A percentile compares a stretch with the other conserved stretches of the same genome.
Conservation (phyloP, 2,329 filamentous ascomycete genomes). For the Xylariaceae sp. region DNA sequence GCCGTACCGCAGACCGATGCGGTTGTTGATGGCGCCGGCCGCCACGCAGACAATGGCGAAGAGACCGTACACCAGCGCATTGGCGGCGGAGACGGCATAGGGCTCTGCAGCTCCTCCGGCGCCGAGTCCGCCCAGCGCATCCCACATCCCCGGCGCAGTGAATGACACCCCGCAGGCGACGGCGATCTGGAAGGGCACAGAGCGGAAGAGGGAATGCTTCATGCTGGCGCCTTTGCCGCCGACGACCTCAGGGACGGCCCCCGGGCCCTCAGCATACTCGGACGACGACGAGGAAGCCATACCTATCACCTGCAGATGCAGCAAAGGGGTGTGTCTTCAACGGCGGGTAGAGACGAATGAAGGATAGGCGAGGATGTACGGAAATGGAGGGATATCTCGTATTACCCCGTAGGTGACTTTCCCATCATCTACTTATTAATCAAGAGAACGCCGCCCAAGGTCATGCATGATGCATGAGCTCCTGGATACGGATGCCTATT, state of each 20-base stretch:
- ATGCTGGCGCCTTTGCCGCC: constrained; percentile 2
- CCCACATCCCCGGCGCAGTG: constrained; percentile 38
- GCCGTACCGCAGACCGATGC: constrained; percentile 33
- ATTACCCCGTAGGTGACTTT: no score
- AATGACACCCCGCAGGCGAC: constrained; percentile 36
- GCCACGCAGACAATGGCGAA: constrained; percentile 40
- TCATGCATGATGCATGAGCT: no score
- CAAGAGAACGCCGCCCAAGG: no score
- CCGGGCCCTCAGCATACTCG: constrained; percentile 5
- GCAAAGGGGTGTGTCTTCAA: no score
- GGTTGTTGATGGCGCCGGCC: constrained; percentile 33
- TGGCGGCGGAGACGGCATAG: constrained; percentile 39
- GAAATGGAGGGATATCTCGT: no score
- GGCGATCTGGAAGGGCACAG: constrained; percentile 34
- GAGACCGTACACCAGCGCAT: constrained; percentile 41
- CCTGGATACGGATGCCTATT: no score
- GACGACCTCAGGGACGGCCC: constrained; percentile 1
- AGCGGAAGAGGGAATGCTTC: constrained; percentile 24
- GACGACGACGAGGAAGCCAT: constrained; percentile 11
- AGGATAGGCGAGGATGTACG: no score
- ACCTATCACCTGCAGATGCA: no score
- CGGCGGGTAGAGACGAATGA: no score
- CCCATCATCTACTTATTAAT: no score
- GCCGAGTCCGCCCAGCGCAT: constrained; percentile 37
- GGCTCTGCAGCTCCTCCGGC: constrained; percentile 38